phyloP scores from a whole-genome alignment of 768 basidiomycete species.

The Fistulinella prunicolor region DNA sequence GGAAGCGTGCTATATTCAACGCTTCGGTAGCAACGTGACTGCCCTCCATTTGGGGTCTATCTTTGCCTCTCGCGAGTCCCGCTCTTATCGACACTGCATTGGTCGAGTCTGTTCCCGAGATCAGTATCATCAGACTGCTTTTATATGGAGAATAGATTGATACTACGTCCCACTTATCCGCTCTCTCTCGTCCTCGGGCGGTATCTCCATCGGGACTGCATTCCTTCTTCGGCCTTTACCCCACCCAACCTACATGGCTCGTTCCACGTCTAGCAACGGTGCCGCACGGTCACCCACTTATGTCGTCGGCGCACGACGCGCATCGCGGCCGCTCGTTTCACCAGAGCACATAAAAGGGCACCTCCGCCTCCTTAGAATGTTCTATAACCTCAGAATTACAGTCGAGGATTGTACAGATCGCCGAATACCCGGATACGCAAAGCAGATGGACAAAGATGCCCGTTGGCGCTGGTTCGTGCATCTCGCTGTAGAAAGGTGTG shows the following conservation, averaged over 20 bases:
- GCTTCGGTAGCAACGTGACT: too few species aligned
- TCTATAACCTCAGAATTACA: slow-evolving; percentile 26
- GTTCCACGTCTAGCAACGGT: not conserved
- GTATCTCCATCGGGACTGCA: not conserved
- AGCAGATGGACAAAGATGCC: slow-evolving; percentile 22
- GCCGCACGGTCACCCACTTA: slow-evolving; percentile 6
- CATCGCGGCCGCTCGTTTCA: slow-evolving; percentile 29
- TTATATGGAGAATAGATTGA: slow-evolving; percentile 10
- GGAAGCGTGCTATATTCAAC: not conserved
- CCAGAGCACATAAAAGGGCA: slow-evolving; percentile 33
- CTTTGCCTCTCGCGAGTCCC: not conserved
- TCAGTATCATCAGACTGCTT: not conserved
- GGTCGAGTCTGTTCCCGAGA: slow-evolving; percentile 2
- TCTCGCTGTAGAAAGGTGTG: slow-evolving; percentile 38
- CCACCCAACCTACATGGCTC: not conserved
- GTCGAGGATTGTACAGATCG: slow-evolving; percentile 30
- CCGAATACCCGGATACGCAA: slow-evolving; percentile 25
- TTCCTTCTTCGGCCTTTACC: not conserved
- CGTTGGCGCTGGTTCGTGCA: slow-evolving; percentile 42
- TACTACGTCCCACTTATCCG: slow-evolving; percentile 6
- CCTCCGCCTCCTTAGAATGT: slow-evolving; percentile 33
- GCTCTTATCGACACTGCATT: slow-evolving; percentile 1
- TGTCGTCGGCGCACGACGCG: slow-evolving; percentile 18
- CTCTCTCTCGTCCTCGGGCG: not conserved
- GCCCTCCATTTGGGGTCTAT: not conserved